Evolutionary conservation across 441 rosid genomes (phyloP), one percentile per base, ranked within the genome.

Genomic region (Eruca vesicaria): DNA sequence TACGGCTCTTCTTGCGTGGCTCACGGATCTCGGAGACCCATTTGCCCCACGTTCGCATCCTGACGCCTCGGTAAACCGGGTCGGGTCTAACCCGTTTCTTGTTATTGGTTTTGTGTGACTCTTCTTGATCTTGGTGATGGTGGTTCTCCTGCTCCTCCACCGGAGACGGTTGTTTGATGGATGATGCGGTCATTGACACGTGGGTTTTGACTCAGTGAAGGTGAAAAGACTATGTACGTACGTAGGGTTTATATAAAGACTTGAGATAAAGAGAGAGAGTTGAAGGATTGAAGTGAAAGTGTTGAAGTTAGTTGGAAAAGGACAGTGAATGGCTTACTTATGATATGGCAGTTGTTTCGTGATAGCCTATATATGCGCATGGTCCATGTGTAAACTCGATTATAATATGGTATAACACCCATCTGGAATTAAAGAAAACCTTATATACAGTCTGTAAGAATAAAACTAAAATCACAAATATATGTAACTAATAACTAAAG

Each of bases 11-110:
- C 77, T 89, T 89, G 62, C 93, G 80, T 26, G 96, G 96, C 77
- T 90, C 88, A 10, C 96, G 87, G 81, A 90, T 87, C 82, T 90
- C 96, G 35, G 94, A 90, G 12, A 90, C 96, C 94, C 94, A 90
- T 72, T 89, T 90, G 5, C 96, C 96, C 92, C 94, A 89, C 2
- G 87, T 64, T 32, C 94, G 81, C 92, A 83, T 87, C 61, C 96
- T 80, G 26, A 90, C 96, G 18, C 96, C 96, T 55, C 89, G 71
- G 68, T 86, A 90, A 36, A 71, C 81, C 21, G 86, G 87, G 68
- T 72, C 73, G 74, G 76, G 75, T 45, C 78, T 73, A 19, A 52
- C 71, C 3, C 82, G 74, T 68, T 79, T 79, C 71, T 73, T 79
- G 75, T 31, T 76, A 14, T 19, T 68, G 60, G 69, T 9, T 53